A percentile compares a stretch with the other conserved stretches of the same genome.
Evolutionary conservation across 2,329 filamentous ascomycete species (phyloP).

Genomic region (Fusarium sp.): DNA sequence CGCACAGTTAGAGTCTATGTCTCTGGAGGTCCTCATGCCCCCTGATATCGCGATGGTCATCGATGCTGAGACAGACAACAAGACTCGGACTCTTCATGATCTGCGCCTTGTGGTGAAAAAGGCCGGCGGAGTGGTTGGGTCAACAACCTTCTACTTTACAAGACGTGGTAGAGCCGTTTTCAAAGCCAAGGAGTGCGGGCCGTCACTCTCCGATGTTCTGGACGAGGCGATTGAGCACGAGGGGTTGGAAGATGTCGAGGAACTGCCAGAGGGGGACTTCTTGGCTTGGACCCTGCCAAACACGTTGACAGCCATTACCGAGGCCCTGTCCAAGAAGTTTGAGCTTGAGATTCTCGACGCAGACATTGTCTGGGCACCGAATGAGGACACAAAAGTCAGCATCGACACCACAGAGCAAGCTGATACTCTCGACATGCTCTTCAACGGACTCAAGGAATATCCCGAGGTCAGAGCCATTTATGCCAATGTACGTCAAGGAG

Average conservation of each 20-base stretch:
- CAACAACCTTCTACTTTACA: conserved; percentile 86
- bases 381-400: conserved; percentile 77
- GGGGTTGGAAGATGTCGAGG: conserved; percentile 78
- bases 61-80: conserved; percentile 87
- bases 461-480: conserved; percentile 82
- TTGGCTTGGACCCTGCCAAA: conserved; percentile 62
- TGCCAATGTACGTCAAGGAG: conserved; percentile 69
- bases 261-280: conserved; percentile 73
- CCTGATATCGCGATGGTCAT: conserved; percentile 81
- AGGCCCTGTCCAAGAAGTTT: conserved; percentile 67
- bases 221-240: conserved; percentile 81
- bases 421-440: conserved; percentile 66
- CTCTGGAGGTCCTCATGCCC: conserved; percentile 83
- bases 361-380: conserved; percentile 87
- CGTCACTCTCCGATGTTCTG: conserved; percentile 77
- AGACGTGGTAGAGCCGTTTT: conserved; percentile 81
- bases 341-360: conserved; percentile 74
- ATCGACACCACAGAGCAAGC: conserved; percentile 67
- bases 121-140: conserved; percentile 72
- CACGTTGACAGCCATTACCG: conserved; percentile 46
- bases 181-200: conserved; percentile 58
- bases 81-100: conserved; percentile 76
- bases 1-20: conserved; percentile 77
- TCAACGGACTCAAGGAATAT: conserved; percentile 70
- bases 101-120: conserved; percentile 77